Percentiles rank a stretch among this genome's conserved stretches.
These are phyloP conservation scores for Pseudopyricularia javanii DNA, from an alignment of 2,329 filamentous ascomycete species.

Conservation along the genomic window DNA sequence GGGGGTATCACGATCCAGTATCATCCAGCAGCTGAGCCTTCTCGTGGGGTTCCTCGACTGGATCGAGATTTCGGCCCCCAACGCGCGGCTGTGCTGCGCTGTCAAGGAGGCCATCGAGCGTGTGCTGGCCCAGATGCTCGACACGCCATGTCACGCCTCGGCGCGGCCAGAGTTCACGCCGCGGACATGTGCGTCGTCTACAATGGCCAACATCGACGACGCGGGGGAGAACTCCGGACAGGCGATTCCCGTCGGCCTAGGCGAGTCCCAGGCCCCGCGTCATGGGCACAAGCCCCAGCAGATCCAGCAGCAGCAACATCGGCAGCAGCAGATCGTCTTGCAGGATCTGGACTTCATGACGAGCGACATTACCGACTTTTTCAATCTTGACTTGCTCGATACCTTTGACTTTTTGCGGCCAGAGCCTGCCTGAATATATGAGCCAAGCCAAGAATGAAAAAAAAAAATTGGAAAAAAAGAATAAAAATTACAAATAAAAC, in stretches of 20 bases:
- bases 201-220: neutral
- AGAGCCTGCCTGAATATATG: conserved; percentile 3
- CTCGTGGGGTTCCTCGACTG: conserved; percentile 38
- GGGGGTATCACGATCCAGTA: conserved; percentile 28
- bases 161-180: conserved; percentile 11
- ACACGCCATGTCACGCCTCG: conserved; percentile 9
- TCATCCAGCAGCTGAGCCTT: conserved; percentile 38
- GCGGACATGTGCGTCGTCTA: neutral
- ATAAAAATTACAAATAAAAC: neutral
- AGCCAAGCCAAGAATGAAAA: neutral
- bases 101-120: conserved; percentile 35
- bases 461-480: neutral
- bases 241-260: neutral
- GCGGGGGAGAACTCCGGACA: neutral
- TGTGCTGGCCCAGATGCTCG: conserved; percentile 36
- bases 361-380: conserved; percentile 16
- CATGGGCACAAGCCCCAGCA: neutral
- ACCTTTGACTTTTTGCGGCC: conserved; percentile 33
- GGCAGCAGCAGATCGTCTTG: neutral
- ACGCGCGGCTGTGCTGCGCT: conserved; percentile 31
- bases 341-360: conserved; percentile 19
- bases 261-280: neutral
- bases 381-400: conserved; percentile 34
- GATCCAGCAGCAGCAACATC: neutral
- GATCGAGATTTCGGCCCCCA: conserved; percentile 33